Conservation (phyloP, 176 grass and related monocot species). For the Tillandsia leiboldiana region DNA sequence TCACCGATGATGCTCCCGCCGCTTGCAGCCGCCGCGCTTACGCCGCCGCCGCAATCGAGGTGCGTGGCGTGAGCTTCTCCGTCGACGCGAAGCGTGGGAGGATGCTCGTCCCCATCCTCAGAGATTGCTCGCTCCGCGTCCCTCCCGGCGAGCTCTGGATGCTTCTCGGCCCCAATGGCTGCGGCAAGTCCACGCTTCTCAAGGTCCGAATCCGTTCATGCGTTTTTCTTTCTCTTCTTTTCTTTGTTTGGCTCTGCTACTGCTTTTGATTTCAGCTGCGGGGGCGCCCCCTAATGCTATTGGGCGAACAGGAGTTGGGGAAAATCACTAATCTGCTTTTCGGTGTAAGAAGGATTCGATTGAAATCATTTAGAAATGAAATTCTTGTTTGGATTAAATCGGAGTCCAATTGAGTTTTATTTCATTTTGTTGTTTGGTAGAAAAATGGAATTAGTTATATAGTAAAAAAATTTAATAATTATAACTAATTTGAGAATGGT, state of each 20-base stretch:
- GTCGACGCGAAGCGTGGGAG: constrained; percentile 42
- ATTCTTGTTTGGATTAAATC: not conserved
- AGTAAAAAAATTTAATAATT: no score
- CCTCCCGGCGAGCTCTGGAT: constrained; percentile 85
- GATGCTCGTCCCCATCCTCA: constrained; percentile 46
- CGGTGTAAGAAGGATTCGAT: no score
- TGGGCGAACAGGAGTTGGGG: no score
- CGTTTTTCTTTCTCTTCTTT: not conserved
- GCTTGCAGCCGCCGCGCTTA: constrained; percentile 7
- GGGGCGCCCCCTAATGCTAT: no score
- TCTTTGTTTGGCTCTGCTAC: not conserved
- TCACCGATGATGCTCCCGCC: not conserved
- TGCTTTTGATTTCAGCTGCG: not conserved
- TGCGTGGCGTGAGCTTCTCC: constrained; percentile 42
- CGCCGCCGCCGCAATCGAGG: constrained; percentile 46
- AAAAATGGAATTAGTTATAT: no score
- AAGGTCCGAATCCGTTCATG: constrained; percentile 32
- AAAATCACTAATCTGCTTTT: no score
- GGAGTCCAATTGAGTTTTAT: no score
- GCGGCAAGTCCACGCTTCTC: constrained; percentile 86
- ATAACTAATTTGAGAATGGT: no score
- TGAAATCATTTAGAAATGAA: not conserved
- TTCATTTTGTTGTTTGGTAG: no score
- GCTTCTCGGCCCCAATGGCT: constrained; percentile 96
- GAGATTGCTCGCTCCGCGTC: constrained; percentile 57